Evolutionary conservation across 305 asterid genomes (phyloP), one percentile per base, ranked within the genome.

Genomic region (Fraxinus baroniana): DNA sequence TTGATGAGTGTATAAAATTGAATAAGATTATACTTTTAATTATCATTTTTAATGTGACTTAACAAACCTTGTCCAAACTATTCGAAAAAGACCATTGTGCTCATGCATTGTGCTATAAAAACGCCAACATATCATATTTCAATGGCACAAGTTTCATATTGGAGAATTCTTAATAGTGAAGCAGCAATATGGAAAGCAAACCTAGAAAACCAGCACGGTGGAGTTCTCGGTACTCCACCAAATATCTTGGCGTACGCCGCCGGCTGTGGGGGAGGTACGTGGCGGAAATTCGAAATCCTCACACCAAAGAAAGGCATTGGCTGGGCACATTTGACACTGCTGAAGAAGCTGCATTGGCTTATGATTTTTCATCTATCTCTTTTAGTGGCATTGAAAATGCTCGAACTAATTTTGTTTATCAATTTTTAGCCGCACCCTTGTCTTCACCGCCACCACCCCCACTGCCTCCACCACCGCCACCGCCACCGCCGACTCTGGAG

Each of bases 261-360:
- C 84, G 92, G 46, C 91, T 85, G 60, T 87, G 89, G 87, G 87
- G 89, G 7, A 85, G 89, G 74, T 89, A 78, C 77, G 87, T 88
- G 13, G 90, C 89, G 37, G 91, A 85, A 82, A 87, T 90, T 20
- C 74, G 88, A 44, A 85, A 88, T 79, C 89, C 90, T 24, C 75
- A 77, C 85, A 88, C 89, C 28, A 87, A 79, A 79, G 88, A 87
- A 75, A 81, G 91, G 46, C 89, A 87, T 60, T 90, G 93, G 90
- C 80, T 88, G 18, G 91, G 89, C 52, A 82, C 90, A n/a, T 90
- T 85, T 32, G 89, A 86, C 81, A 88, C 88, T 1, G 89, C 91
- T 13, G 90, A 86, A 55, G 89, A 90, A 84, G 91, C 90, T 79
- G 91, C 90, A 28, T 36, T 84, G 12, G 87, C 90, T 70, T 88